Conservation (phyloP, 1,139 yeast species). For the Saccharomyces hybrid region DNA sequence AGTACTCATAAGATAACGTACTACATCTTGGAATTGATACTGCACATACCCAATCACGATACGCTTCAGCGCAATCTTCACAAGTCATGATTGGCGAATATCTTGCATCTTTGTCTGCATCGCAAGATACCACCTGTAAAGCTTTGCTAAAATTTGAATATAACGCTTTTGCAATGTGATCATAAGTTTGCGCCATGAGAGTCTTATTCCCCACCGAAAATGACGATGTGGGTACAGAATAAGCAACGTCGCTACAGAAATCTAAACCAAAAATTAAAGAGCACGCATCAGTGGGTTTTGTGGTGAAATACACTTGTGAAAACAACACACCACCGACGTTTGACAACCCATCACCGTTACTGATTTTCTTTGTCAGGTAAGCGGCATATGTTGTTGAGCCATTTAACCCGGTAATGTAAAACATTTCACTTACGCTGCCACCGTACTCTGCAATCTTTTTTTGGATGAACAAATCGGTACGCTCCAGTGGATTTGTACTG, state of each 20-base stretch:
- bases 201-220: conserved; percentile 19
- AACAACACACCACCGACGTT: conserved; percentile 63
- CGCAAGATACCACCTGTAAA: conserved; percentile 69
- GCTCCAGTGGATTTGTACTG: conserved; percentile 6
- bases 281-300: conserved; percentile 55
- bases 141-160: conserved; percentile 69
- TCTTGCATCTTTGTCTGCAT: conserved; percentile 57
- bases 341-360: conserved; percentile 24
- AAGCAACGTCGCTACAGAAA: conserved; percentile 78
- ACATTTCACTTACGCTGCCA: conserved; percentile 50
- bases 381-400: conserved; percentile 59
- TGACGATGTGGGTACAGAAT: conserved; percentile 67
- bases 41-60: conserved; percentile 85
- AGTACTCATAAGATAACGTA: conserved; percentile 41
- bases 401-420: conserved; percentile 55
- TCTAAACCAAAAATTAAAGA: conserved; percentile 64
- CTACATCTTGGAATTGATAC: conserved; percentile 87
- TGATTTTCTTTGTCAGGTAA: conserved; percentile 44
- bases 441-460: conserved; percentile 45
- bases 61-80: conserved; percentile 60
- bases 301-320: conserved; percentile 51
- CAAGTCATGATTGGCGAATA: conserved; percentile 74
- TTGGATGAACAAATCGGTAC: conserved; percentile 15
- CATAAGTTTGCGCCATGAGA: conserved; percentile 45
- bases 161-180: conserved; percentile 47